phyloP scores from a whole-genome alignment of 441 rosid species.

The Erodium moschatum region DNA sequence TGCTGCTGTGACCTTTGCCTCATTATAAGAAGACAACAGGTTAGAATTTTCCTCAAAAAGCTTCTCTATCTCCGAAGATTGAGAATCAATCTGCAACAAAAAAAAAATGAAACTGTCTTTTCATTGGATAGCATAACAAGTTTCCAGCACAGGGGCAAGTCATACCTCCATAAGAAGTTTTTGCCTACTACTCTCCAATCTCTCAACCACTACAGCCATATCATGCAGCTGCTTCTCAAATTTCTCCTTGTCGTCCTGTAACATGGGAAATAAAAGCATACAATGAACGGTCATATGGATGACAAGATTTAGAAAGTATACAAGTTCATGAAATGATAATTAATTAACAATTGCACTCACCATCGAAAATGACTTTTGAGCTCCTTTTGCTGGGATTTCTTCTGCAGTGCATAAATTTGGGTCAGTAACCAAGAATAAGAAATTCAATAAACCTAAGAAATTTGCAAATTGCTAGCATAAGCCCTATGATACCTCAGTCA shows the following conservation, averaged over 20 bases:
- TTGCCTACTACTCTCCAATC: constrained; percentile 85
- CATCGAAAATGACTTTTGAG: constrained; percentile 44
- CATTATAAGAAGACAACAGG: constrained; percentile 59
- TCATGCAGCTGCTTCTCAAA: constrained; percentile 89
- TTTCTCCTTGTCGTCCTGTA: constrained; percentile 77
- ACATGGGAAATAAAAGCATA: constrained; percentile 10
- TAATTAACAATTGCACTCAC: constrained; percentile 32
- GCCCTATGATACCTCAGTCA: not conserved
- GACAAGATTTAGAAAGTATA: not conserved
- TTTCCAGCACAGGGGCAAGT: constrained; percentile 14
- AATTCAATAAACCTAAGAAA: not conserved
- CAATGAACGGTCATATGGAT: not conserved
- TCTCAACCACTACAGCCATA: constrained; percentile 90
- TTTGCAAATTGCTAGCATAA: not conserved
- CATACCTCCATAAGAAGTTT: constrained; percentile 85
- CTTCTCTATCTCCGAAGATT: constrained; percentile 88
- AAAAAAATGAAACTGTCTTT: too few species aligned
- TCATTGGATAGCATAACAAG: not conserved
- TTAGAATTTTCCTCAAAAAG: constrained; percentile 83
- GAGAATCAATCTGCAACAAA: constrained; percentile 24
- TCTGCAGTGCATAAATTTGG: constrained; percentile 37
- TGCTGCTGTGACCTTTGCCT: constrained; percentile 48
- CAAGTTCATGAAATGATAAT: not conserved
- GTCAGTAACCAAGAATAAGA: constrained; percentile 8
- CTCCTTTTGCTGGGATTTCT: constrained; percentile 32